Percentiles rank a stretch among this genome's conserved stretches.
Conservation (phyloP, 805 yeast genomes). For the Zygotorulaspora chibaensis region DNA sequence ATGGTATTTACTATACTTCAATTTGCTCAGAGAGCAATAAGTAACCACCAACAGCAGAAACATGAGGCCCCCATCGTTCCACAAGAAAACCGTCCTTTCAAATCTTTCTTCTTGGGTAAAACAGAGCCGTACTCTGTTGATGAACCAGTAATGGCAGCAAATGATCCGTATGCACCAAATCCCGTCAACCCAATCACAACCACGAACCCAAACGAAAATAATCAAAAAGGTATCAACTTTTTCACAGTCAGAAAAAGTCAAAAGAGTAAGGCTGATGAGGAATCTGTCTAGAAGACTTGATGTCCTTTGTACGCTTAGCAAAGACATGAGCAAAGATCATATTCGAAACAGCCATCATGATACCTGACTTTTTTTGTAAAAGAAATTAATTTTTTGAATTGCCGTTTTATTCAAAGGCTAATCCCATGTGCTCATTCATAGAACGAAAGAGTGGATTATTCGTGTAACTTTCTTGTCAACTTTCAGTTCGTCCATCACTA, state of each 20-base stretch:
- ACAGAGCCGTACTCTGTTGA: slow-evolving; percentile 37
- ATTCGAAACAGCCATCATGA: background rate
- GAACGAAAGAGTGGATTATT: background rate
- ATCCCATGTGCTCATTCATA: background rate
- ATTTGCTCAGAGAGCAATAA: slow-evolving; percentile 3
- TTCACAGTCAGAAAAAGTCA: slow-evolving; percentile 62
- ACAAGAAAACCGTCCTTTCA: slow-evolving; percentile 30
- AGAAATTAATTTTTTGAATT: background rate
- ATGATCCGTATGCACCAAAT: slow-evolving; percentile 6
- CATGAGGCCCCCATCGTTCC: slow-evolving; percentile 41
- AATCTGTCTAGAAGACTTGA: slow-evolving; percentile 30
- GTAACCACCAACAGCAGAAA: slow-evolving; percentile 18
- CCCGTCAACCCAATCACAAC: slow-evolving; percentile 3
- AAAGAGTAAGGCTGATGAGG: slow-evolving; percentile 34
- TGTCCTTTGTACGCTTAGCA: background rate
- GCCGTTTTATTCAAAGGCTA: background rate
- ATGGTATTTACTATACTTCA: slow-evolving; percentile 3
- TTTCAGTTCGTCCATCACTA: background rate
- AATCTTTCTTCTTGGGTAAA: slow-evolving; percentile 48
- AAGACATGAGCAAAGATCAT: background rate
- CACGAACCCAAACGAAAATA: slow-evolving; percentile 24
- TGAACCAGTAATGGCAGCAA: slow-evolving; percentile 15
- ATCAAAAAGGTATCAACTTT: slow-evolving; percentile 59
- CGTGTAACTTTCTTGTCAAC: background rate
- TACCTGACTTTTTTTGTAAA: too few species aligned